These are phyloP conservation scores for Hymenoscyphus fraxineus DNA, from an alignment of 2,329 filamentous ascomycete species.

Conservation along the genomic window DNA sequence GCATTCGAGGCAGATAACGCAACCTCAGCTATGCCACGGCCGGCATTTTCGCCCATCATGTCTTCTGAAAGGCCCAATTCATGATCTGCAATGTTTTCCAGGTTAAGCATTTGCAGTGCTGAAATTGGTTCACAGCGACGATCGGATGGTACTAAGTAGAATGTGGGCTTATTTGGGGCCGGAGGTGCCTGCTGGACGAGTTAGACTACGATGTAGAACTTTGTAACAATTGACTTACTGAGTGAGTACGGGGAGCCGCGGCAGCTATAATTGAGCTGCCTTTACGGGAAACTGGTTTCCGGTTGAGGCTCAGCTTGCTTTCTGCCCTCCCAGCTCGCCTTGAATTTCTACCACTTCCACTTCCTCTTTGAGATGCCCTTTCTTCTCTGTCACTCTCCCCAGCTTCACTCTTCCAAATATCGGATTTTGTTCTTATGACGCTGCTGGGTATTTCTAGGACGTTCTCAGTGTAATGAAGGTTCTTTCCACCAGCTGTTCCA, in stretches of 20 bases:
- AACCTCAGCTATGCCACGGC: constrained; percentile 81
- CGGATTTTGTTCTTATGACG: constrained; percentile 27
- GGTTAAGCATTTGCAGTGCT: constrained; percentile 81
- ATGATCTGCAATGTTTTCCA: constrained; percentile 85
- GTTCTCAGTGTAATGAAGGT: constrained; percentile 87
- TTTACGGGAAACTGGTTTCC: constrained; percentile 36
- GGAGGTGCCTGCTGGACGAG: constrained; percentile 25
- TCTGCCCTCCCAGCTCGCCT: constrained; percentile 32
- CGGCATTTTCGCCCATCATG: constrained; percentile 88
- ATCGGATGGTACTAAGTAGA: constrained; percentile 53
- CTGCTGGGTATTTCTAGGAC: constrained; percentile 64
- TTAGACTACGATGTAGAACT: not conserved
- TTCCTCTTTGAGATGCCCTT: constrained; percentile 27
- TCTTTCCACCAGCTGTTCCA: constrained; percentile 77
- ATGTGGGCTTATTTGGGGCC: constrained; percentile 32
- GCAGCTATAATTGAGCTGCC: constrained; percentile 28
- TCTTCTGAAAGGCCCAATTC: constrained; percentile 85
- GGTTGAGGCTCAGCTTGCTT: constrained; percentile 36
- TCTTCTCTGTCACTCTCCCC: constrained; percentile 49
- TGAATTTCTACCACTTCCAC: constrained; percentile 40
- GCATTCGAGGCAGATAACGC: constrained; percentile 63
- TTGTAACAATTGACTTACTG: constrained; percentile 24
- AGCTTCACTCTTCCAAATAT: constrained; percentile 68
- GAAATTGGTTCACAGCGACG: constrained; percentile 60
- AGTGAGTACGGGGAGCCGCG: constrained; percentile 26